Evolutionary conservation across 805 yeast species (phyloP), one percentile per base, ranked within the genome.

Genomic region (Zygotorulaspora chibaensis): DNA sequence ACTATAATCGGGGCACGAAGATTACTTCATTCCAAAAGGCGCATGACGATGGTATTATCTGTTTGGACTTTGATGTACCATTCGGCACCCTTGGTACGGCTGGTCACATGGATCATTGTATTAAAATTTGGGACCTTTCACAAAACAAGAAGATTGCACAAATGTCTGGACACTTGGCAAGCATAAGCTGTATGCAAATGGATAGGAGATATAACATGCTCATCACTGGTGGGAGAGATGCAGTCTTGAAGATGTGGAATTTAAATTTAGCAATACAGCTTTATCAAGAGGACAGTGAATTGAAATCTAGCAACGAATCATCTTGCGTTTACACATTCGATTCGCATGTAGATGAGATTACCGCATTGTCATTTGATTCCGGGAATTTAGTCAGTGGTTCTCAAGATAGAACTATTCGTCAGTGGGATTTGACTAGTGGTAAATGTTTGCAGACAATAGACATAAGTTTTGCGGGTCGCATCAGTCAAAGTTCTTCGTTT

Each of bases 41-140:
- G 1, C 87, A 82, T 56, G 70, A 70, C 3, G 78, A 73, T 36
- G 52, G 76, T 2, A 69, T 85, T 17, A 73, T 79, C 1, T 72
- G 80, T 28, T 59, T 84, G 47, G 89, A 81, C 52, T 84, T 84
- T 59, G 88, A 84, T 58, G 69, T 75, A 18, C 91, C 91, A 11
- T 84, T 81, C 63, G 90, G 89, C 2, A 80, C 80, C 1, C 55
- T 87, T 63, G 90, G 88, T 1, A 77, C 90, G 12, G 87, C 96
- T 0, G 64, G 61, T 2, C 79, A 88, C 10, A 67, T 80, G 54
- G 96, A 88, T 61, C 86, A 83, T 59, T 78, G 84, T 0, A 83
- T 88, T 3, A 75, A 83, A 52, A 84, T 89, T 3, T 89, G 96
- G 96, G 95, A 89, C 68, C 64, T 84, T 55, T 76, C 83, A 31